Percentiles rank a stretch among this genome's conserved stretches.
Evolutionary conservation across 2,329 filamentous ascomycete genomes (phyloP).

Genomic region (Colletotrichum sublineola): DNA sequence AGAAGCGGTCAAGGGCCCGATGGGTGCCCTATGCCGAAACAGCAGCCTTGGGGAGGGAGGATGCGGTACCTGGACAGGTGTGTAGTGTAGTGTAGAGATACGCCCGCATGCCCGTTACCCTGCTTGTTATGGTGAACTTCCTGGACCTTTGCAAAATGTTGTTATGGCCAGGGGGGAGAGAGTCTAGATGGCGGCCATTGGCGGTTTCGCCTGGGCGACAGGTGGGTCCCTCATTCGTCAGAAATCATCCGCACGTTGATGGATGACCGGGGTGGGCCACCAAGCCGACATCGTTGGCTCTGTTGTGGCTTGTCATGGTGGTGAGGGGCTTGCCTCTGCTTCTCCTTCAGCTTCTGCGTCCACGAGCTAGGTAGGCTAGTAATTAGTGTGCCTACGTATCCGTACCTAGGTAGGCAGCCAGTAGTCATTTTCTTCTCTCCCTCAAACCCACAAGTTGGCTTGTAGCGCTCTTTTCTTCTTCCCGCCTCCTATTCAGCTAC

Average conservation of each 20-base stretch:
- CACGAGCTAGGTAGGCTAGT: too few species aligned
- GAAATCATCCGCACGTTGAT: slow-evolving; percentile 27
- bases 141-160: not conserved
- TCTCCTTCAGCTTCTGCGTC: not conserved
- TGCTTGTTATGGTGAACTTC: too few species aligned
- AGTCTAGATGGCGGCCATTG: slow-evolving; percentile 18
- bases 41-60: slow-evolving; percentile 5
- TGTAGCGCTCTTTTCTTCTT: not conserved
- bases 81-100: not conserved
- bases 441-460: not conserved
- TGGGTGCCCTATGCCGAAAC: slow-evolving; percentile 39
- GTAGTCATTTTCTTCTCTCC: not conserved
- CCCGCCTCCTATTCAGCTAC: slow-evolving; percentile 14
- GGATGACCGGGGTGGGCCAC: slow-evolving; percentile 22
- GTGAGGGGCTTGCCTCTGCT: slow-evolving; percentile 8
- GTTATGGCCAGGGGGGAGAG: slow-evolving; percentile 12
- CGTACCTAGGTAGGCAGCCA: too few species aligned
- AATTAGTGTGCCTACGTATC: not conserved
- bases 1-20: slow-evolving; percentile 40
- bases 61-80: not conserved
- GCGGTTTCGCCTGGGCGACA: slow-evolving; percentile 25
- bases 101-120: not conserved
- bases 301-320: slow-evolving; percentile 7
- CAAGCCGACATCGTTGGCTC: slow-evolving; percentile 25
- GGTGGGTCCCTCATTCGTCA: slow-evolving; percentile 28